Conservation (phyloP, 192 early-diverging fungal genomes). For the Gaertneriomyces semiglobifer region DNA sequence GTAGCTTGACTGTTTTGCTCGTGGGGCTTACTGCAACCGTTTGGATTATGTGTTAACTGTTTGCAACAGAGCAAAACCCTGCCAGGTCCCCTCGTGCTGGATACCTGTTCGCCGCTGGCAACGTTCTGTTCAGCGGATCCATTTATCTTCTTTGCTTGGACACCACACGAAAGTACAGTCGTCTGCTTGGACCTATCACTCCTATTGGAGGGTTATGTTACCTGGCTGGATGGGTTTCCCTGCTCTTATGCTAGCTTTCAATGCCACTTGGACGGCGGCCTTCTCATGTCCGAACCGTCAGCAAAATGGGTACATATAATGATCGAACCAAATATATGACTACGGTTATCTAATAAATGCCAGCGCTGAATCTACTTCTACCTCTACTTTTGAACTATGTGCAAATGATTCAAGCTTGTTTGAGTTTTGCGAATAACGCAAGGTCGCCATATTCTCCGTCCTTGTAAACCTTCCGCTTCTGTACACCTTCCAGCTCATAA, state of each 20-base stretch:
- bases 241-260: slow-evolving; percentile 8
- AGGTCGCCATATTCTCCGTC: no score
- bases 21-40: neutral
- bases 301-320: no score
- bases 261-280: slow-evolving; percentile 4
- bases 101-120: slow-evolving; percentile 52
- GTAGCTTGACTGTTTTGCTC: neutral
- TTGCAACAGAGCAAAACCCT: neutral
- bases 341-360: no score
- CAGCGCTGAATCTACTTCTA: no score
- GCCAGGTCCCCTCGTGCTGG: slow-evolving; percentile 35
- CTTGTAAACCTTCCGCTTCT: no score
- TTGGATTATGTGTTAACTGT: neutral
- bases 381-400: no score
- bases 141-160: slow-evolving; percentile 57
- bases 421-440: no score
- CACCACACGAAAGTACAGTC: slow-evolving; percentile 32
- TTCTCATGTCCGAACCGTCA: no score
- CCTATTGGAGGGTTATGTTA: slow-evolving; percentile 58
- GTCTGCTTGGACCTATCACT: slow-evolving; percentile 54
- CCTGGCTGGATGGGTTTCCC: slow-evolving; percentile 53
- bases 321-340: no score
- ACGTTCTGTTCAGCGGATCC: slow-evolving; percentile 50
- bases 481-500: no score
- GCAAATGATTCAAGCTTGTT: no score